Percentiles rank a stretch among this genome's conserved stretches.
These are phyloP conservation scores for Hippophae rhamnoides DNA, from an alignment of 306 rosid species.

Conservation along the genomic window DNA sequence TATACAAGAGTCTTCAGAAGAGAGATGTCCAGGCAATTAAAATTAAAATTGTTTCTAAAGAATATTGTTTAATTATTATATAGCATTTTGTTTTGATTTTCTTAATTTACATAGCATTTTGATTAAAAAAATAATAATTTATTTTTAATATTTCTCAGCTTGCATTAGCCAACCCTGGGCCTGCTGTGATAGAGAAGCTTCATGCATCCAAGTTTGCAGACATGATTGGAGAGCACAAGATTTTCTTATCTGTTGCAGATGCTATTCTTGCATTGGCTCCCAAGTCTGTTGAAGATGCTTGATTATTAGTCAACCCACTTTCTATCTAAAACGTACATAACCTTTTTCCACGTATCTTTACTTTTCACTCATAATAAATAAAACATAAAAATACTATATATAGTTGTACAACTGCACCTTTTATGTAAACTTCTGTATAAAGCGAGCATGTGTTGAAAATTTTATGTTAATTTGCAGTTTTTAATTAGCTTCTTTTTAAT, in stretches of 20 bases:
- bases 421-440: no score
- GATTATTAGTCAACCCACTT: no score
- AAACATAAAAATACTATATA: no score
- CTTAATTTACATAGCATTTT: neutral
- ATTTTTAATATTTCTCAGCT: constrained; percentile 27
- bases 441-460: no score
- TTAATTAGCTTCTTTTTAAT: no score
- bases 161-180: constrained; percentile 68
- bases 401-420: no score
- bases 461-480: no score
- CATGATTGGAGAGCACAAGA: constrained; percentile 48
- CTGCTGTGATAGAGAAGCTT: constrained; percentile 66
- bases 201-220: constrained; percentile 40
- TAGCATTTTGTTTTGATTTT: neutral
- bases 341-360: no score
- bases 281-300: neutral
- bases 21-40: constrained; percentile 35
- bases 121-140: neutral
- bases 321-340: no score
- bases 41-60: neutral
- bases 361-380: no score
- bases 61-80: neutral
- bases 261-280: constrained; percentile 43
- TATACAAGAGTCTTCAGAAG: constrained; percentile 20
- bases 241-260: constrained; percentile 60